Evolutionary conservation across 768 basidiomycete genomes (phyloP), one percentile per base, ranked within the genome.

Genomic region (Zangia roseola): DNA sequence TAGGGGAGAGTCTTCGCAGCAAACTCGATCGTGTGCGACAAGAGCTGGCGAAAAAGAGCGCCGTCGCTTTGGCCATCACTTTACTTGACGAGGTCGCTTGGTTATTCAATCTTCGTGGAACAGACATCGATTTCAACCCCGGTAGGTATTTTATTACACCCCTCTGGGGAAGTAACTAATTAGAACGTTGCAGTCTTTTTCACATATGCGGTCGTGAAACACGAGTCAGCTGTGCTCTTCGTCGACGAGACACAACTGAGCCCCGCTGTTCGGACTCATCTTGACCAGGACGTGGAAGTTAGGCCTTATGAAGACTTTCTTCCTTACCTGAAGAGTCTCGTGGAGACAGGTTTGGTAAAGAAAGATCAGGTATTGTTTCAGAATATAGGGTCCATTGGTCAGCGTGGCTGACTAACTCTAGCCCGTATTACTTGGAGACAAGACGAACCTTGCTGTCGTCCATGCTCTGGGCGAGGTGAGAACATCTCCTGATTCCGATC

Each of bases 61-160:
- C 69, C 2, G 64, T 72, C 55, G 92, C 88, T 2, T 67, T 90
- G 35, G 84, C 95, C 1, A 79, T 97, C 5, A 86, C 78, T n/a
- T 84, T 87, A 77, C 79, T 98, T 19, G 95, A 98, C 65, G 95
- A 98, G 65, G 83, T 95, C 42, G 93, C 92, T 0, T 98, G 93
- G 93, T 63, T 94, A 33, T 90, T 92, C 71, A 94, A 97, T 67
- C 74, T 99, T 26, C 84, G 95, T 53, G 94, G 94, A 1, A 80
- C 84, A 3, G 95, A 97, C 63, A 94, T 98, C 59, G 84, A 84
- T 28, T 97, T 79, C 70, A 98, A 97, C 52, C 86, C 86, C 4
- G 82, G 83, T 76, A 53, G 26, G 57, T 31, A 28, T 31, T 26
- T 38, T 10, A 9, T 16, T 2, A 5, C 30, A n/a, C 35, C 24